These are phyloP conservation scores for Alternaria panax DNA, from an alignment of 2,329 filamentous ascomycete genomes.

Conservation along the genomic window DNA sequence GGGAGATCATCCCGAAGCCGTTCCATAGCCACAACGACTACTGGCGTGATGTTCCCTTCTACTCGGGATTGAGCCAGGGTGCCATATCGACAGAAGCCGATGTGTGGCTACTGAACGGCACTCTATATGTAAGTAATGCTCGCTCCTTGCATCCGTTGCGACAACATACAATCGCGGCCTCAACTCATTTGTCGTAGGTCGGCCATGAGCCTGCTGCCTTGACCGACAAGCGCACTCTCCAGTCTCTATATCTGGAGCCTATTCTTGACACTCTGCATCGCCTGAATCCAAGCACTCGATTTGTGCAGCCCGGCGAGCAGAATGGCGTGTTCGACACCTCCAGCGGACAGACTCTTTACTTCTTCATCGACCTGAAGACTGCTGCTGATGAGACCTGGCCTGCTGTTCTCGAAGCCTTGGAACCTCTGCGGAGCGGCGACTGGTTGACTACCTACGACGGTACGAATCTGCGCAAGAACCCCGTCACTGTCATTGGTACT, in stretches of 20 bases:
- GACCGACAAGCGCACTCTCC: slow-evolving; percentile 61
- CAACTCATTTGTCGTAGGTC: slow-evolving; percentile 50
- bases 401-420: slow-evolving; percentile 62
- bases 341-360: slow-evolving; percentile 65
- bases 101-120: slow-evolving; percentile 65
- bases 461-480: slow-evolving; percentile 53
- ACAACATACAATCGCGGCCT: neutral
- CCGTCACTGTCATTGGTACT: slow-evolving; percentile 69
- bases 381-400: slow-evolving; percentile 63
- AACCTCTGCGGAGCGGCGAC: slow-evolving; percentile 62
- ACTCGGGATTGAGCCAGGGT: slow-evolving; percentile 63
- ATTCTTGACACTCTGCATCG: slow-evolving; percentile 63
- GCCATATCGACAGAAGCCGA: slow-evolving; percentile 67
- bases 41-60: slow-evolving; percentile 58
- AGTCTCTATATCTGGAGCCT: slow-evolving; percentile 66
- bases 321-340: slow-evolving; percentile 70
- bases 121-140: slow-evolving; percentile 57
- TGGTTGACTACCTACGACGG: slow-evolving; percentile 63
- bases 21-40: slow-evolving; percentile 69
- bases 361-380: slow-evolving; percentile 71
- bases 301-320: slow-evolving; percentile 55
- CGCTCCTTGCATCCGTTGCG: neutral
- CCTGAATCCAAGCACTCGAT: slow-evolving; percentile 63
- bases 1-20: slow-evolving; percentile 65
- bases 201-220: slow-evolving; percentile 64